A percentile compares a stretch with the other conserved stretches of the same genome.
phyloP scores from a whole-genome alignment of 2,329 filamentous ascomycete genomes.

The Botrytis pseudocinerea region DNA sequence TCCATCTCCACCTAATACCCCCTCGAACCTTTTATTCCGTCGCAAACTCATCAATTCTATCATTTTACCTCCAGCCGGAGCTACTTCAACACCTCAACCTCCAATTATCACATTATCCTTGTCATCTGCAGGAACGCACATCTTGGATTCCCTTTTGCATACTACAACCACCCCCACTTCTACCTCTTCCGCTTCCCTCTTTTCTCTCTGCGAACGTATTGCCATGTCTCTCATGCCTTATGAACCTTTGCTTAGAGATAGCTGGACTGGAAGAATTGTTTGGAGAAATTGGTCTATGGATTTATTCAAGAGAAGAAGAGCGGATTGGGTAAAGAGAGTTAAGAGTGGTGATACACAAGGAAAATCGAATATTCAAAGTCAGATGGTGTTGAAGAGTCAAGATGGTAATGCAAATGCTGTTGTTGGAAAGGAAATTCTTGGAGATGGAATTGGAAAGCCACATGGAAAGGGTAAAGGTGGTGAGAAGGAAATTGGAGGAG shows the following conservation, averaged over 20 bases:
- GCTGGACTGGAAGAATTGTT: constrained; percentile 63
- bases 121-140: constrained; percentile 63
- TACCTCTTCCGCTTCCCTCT: constrained; percentile 44
- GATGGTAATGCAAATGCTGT: constrained; percentile 19
- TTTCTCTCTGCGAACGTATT: constrained; percentile 67
- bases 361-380: constrained; percentile 8
- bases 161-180: constrained; percentile 30
- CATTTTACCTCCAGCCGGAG: constrained; percentile 41
- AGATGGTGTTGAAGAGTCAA: constrained; percentile 15
- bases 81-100: constrained; percentile 12
- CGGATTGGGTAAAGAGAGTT: constrained; percentile 64
- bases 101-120: constrained; percentile 45
- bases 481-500: constrained; percentile 25
- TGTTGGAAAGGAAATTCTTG: constrained; percentile 1
- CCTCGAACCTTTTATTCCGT: constrained; percentile 61
- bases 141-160: constrained; percentile 65
- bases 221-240: constrained; percentile 61
- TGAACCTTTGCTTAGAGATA: constrained; percentile 63
- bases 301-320: constrained; percentile 61
- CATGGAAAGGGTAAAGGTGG: constrained; percentile 22
- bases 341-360: constrained; percentile 5
- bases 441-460: constrained; percentile 11
- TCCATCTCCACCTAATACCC: constrained; percentile 50
- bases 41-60: constrained; percentile 63
- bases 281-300: constrained; percentile 78